These are phyloP conservation scores for Hypoxylon sp. DNA, from an alignment of 2,329 filamentous ascomycete species.

Conservation along the genomic window DNA sequence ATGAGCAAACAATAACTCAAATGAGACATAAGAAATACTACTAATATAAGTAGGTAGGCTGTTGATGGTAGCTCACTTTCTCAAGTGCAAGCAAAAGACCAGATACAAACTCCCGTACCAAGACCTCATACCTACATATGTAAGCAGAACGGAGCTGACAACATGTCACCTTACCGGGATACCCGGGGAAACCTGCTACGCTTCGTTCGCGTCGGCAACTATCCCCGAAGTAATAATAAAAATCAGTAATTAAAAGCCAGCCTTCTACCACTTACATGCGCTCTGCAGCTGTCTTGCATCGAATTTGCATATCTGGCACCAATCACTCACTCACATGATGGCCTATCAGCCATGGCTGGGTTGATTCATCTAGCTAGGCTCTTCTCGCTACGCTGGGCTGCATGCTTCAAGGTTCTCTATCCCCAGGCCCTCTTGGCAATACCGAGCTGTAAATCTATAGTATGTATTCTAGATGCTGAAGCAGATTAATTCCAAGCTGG, in stretches of 20 bases:
- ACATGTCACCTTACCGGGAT: conserved; percentile 29
- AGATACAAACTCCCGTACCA: conserved; percentile 13
- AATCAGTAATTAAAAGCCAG: neutral
- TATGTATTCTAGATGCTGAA: conserved; percentile 5
- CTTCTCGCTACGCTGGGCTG: conserved; percentile 27
- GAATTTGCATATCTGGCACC: conserved; percentile 43
- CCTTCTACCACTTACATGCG: conserved; percentile 15
- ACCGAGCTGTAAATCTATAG: conserved; percentile 18
- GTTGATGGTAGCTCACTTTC: conserved; percentile 26
- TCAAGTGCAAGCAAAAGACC: conserved; percentile 8
- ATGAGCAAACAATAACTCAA: conserved; percentile 1
- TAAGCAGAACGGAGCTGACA: conserved; percentile 5
- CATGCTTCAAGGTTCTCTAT: conserved; percentile 35
- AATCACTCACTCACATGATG: conserved; percentile 35
- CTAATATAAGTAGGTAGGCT: neutral
- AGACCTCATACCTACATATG: neutral
- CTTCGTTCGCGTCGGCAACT: conserved; percentile 27
- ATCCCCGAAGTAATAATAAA: conserved; percentile 25
- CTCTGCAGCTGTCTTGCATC: conserved; percentile 30
- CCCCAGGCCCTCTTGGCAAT: conserved; percentile 25
- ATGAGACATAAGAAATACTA: conserved; percentile 6
- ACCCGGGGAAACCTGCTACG: conserved; percentile 23
- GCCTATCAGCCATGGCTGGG: conserved; percentile 23
- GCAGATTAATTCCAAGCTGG: conserved; percentile 4
- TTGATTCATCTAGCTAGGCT: conserved; percentile 22